Evolutionary conservation across 2,329 filamentous ascomycete genomes (phyloP).

Genomic region (Pochonia chlamydosporia): DNA sequence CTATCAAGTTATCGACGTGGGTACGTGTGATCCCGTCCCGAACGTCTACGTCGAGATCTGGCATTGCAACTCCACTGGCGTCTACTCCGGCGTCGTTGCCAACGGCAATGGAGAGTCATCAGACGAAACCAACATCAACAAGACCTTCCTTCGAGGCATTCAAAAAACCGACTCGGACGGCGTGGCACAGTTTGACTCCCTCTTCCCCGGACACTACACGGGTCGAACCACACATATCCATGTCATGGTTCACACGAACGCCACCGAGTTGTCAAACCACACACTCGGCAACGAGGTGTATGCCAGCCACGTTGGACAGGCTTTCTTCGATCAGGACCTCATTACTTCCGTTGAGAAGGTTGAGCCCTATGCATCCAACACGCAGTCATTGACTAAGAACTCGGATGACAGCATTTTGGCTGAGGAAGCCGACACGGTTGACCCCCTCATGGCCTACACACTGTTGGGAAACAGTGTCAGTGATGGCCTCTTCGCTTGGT

Average conservation of each 20-base stretch:
- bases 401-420: conserved; percentile 40
- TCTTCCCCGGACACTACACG: conserved; percentile 38
- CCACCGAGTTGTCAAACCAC: conserved; percentile 38
- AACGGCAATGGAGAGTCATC: conserved; percentile 26
- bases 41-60: conserved; percentile 36
- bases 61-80: conserved; percentile 39
- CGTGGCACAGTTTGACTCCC: conserved; percentile 32
- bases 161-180: conserved; percentile 33
- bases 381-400: conserved; percentile 40
- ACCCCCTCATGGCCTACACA: conserved; percentile 53
- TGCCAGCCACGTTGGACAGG: conserved; percentile 55
- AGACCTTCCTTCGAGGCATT: conserved; percentile 33
- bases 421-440: conserved; percentile 40
- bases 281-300: conserved; percentile 42
- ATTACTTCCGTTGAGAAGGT: conserved; percentile 43
- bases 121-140: conserved; percentile 21
- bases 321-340: conserved; percentile 49
- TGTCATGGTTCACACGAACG: conserved; percentile 20
- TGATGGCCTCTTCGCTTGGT: conserved; percentile 50
- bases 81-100: conserved; percentile 34
- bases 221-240: conserved; percentile 36
- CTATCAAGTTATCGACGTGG: conserved; percentile 35
- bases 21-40: conserved; percentile 33
- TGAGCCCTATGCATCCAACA: conserved; percentile 39
- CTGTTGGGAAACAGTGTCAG: conserved; percentile 45